Evolutionary conservation across 495 filamentous ascomycete species (phyloP).

Genomic region (Daldinia caldariorum): DNA sequence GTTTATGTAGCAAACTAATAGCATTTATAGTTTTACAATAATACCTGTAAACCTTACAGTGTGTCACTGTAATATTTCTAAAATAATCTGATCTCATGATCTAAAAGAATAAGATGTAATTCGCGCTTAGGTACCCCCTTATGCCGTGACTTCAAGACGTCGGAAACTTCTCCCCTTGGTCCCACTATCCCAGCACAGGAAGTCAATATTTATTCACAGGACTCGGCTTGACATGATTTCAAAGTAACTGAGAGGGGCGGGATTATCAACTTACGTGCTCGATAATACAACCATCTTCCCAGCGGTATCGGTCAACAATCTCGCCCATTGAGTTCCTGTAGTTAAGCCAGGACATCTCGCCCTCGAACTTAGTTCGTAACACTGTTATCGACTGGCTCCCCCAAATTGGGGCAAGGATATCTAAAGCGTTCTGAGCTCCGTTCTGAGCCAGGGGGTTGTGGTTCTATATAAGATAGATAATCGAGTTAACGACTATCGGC

Average conservation of each 20-base stretch:
- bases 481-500: not conserved
- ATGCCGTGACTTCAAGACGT: conserved; percentile 2
- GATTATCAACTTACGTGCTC: conserved; percentile 50
- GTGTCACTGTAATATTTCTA: too few relatives aligned
- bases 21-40: too few relatives aligned
- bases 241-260: too few relatives aligned
- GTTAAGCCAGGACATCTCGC: conserved; percentile 51
- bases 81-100: too few relatives aligned
- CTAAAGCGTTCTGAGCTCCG: conserved; percentile 50
- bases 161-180: conserved; percentile 47
- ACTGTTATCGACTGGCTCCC: conserved; percentile 39
- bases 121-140: not conserved
- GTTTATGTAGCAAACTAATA: too few relatives aligned
- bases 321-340: conserved; percentile 45
- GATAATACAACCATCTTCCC: conserved; percentile 54
- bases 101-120: too few relatives aligned
- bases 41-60: too few relatives aligned
- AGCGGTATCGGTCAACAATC: conserved; percentile 53
- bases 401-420: conserved; percentile 51
- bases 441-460: conserved; percentile 53
- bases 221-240: too few relatives aligned
- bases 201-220: not conserved
- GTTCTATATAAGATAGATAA: conserved; percentile 44
- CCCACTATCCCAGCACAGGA: conserved; percentile 32
- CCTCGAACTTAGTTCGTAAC: conserved; percentile 46